phyloP scores from a whole-genome alignment of 176 grass and related monocot genomes.

The Stipa capillata region DNA sequence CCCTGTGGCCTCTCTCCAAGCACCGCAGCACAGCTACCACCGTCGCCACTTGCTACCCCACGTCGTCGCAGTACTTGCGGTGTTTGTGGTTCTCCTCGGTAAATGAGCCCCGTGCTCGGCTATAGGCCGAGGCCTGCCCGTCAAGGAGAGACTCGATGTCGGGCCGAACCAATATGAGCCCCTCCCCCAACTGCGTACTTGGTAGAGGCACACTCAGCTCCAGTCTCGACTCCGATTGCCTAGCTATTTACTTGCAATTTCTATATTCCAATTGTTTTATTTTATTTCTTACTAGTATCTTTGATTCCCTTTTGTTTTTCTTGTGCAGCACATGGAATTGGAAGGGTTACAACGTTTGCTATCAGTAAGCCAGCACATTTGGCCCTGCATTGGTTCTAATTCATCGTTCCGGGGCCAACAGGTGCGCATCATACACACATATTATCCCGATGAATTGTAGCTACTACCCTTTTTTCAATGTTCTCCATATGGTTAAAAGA shows the following conservation, averaged over 20 bases:
- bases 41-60: background rate
- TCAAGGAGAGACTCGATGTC: conserved; percentile 17
- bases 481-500: too few relatives aligned
- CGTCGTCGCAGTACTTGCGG: background rate
- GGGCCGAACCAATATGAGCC: background rate
- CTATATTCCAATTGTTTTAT: background rate
- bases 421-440: conserved; percentile 28
- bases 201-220: conserved; percentile 18
- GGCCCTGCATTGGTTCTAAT: conserved; percentile 72
- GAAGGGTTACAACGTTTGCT: conserved; percentile 59
- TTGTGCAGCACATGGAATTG: conserved; percentile 57
- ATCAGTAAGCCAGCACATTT: conserved; percentile 47
- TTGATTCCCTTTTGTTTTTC: background rate
- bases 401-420: conserved; percentile 83
- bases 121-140: conserved; percentile 19
- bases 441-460: too few relatives aligned
- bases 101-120: background rate
- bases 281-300: background rate
- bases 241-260: background rate
- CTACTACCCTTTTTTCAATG: too few relatives aligned
- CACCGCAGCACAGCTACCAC: background rate
- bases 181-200: conserved; percentile 19
- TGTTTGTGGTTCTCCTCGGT: background rate
- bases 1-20: background rate
- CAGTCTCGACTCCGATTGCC: background rate